Conservation (phyloP, 1,284 basidiomycete species). For the Bjerkandera adusta region DNA sequence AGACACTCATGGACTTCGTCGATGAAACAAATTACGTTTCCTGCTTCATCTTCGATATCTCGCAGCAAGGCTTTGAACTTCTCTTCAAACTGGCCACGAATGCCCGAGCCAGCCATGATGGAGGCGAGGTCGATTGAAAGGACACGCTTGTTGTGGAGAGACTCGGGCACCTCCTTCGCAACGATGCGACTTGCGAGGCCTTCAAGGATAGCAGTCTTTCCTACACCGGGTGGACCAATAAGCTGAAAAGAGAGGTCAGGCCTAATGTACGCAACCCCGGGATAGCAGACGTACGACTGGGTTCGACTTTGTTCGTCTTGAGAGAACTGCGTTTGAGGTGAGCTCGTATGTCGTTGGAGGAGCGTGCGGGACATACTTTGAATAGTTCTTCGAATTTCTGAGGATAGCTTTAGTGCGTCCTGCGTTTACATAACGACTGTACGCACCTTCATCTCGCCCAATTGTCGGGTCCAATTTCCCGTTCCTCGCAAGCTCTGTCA, state of each 20-base stretch:
- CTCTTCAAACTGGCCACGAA: constrained; percentile 90
- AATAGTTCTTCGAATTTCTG: constrained; percentile 87
- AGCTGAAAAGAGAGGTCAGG: constrained; percentile 41
- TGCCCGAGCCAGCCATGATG: constrained; percentile 84
- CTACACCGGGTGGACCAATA: constrained; percentile 81
- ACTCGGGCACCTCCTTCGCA: constrained; percentile 89
- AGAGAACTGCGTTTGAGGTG: constrained; percentile 50
- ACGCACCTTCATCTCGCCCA: constrained; percentile 77
- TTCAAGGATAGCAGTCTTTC: constrained; percentile 93
- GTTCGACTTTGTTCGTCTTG: constrained; percentile 83
- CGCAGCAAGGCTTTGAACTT: constrained; percentile 85
- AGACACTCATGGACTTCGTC: constrained; percentile 85
- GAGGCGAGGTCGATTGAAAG: constrained; percentile 80
- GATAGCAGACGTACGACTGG: constrained; percentile 61
- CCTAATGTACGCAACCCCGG: background rate
- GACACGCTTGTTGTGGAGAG: constrained; percentile 79
- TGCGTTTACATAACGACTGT: constrained; percentile 10
- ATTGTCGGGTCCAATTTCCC: constrained; percentile 92
- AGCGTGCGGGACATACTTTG: constrained; percentile 60
- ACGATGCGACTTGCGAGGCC: constrained; percentile 89
- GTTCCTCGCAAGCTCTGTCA: constrained; percentile 79
- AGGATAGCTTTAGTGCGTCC: constrained; percentile 14
- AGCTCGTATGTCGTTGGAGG: no score
- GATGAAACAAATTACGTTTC: constrained; percentile 85
- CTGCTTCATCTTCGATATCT: constrained; percentile 83